Percentiles rank a stretch among this genome's conserved stretches.
These are phyloP conservation scores for Leonotis leonurus DNA, from an alignment of 257 asterid genomes.

Conservation along the genomic window DNA sequence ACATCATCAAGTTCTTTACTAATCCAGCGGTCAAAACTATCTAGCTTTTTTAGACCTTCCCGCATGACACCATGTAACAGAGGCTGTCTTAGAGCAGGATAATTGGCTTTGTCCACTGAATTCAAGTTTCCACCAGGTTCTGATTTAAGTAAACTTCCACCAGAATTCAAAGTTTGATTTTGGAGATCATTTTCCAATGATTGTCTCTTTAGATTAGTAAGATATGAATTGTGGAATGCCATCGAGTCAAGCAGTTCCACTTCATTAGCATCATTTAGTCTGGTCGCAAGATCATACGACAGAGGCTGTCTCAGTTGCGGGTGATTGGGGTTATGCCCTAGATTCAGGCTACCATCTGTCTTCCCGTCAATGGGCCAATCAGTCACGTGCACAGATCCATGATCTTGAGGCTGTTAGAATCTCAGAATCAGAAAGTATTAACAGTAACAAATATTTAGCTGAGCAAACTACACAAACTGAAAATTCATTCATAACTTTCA, in stretches of 20 bases:
- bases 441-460: not conserved
- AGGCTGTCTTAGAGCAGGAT: slow-evolving; percentile 55
- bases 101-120: slow-evolving; percentile 38
- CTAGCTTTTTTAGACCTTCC: slow-evolving; percentile 75
- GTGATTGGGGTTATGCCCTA: slow-evolving; percentile 21
- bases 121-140: slow-evolving; percentile 31
- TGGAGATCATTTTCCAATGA: slow-evolving; percentile 36
- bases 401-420: slow-evolving; percentile 41
- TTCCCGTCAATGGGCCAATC: slow-evolving; percentile 50
- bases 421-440: slow-evolving; percentile 13
- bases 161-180: slow-evolving; percentile 26
- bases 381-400: no score
- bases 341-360: slow-evolving; percentile 24
- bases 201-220: slow-evolving; percentile 31
- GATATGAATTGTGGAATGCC: slow-evolving; percentile 28
- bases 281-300: slow-evolving; percentile 29
- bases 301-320: slow-evolving; percentile 20
- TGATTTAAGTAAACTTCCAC: slow-evolving; percentile 32
- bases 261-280: slow-evolving; percentile 30
- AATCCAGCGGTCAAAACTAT: slow-evolving; percentile 97
- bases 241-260: slow-evolving; percentile 28
- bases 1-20: slow-evolving; percentile 93
- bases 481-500: not conserved
- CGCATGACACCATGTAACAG: slow-evolving; percentile 52
- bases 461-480: not conserved